These are phyloP conservation scores for Lentinula edodes DNA, from an alignment of 768 basidiomycete genomes.

Conservation along the genomic window DNA sequence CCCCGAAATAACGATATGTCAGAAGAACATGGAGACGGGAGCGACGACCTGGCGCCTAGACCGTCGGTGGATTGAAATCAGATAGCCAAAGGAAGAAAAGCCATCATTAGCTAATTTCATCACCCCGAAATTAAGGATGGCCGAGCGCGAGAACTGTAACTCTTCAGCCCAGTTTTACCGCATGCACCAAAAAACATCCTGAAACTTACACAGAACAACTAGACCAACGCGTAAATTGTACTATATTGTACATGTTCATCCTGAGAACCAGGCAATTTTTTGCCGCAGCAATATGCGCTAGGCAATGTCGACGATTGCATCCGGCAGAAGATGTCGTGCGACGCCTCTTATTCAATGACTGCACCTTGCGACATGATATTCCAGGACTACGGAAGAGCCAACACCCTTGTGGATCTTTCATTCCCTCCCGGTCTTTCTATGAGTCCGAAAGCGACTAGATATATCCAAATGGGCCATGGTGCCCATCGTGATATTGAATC, in stretches of 20 bases:
- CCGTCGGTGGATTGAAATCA: background rate
- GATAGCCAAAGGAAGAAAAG: background rate
- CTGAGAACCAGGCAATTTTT: background rate
- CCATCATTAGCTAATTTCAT: too few relatives aligned
- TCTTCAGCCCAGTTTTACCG: too few relatives aligned
- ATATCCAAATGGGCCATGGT: too few relatives aligned
- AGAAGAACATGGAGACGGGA: background rate
- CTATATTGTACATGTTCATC: too few relatives aligned
- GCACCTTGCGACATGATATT: background rate
- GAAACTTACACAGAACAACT: too few relatives aligned
- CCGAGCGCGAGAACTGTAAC: too few relatives aligned
- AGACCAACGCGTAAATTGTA: too few relatives aligned
- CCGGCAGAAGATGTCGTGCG: background rate
- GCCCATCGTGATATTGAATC: too few relatives aligned
- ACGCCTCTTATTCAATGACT: background rate
- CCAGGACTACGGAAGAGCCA: background rate
- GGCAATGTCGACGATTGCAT: background rate
- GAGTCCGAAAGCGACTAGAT: too few relatives aligned
- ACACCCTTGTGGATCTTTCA: background rate
- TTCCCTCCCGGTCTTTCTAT: too few relatives aligned
- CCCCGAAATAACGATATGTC: background rate
- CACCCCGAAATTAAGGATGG: too few relatives aligned
- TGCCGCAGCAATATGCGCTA: slow-evolving; percentile 3
- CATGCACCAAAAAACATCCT: too few relatives aligned
- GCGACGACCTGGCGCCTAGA: background rate